Evolutionary conservation across 2,329 filamentous ascomycete genomes (phyloP), one percentile per base, ranked within the genome.

Genomic region (Penicillium sp.): DNA sequence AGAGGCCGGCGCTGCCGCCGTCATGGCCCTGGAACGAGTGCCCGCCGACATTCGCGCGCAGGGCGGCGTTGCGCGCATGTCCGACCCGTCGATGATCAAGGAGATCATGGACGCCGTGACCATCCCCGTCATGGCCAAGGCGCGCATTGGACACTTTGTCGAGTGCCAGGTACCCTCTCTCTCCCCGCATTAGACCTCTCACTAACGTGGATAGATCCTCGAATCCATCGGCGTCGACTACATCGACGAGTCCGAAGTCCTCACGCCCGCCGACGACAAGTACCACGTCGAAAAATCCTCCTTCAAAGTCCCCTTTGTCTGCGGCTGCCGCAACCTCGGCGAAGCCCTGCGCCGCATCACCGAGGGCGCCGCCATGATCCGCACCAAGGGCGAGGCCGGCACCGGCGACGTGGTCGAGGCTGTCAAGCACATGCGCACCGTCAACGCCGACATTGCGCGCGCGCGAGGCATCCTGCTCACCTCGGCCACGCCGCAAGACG

Each of bases 61-160:
- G 73, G 94, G 94, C 65, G 94, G 94, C 70, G 94, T 99, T 21
- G 91, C 91, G 12, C 89, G 94, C 75, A 99, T 99, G 94, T 94
- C 89, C 2, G 93, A 97, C 78, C 94, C 94, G 1, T 79, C 83
- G 66, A 90, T 97, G 84, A 97, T 97, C 82, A 88, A 89, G 77
- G 90, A 92, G 74, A 97, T 99, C 73, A 95, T 97, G 85, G 85
- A 82, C 3, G 87, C 91, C 42, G 94, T 97, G 47, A 97, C 93
- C 54, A 97, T 97, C 67, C 94, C 94, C 66, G 94, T 99, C 74
- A 97, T 99, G 94, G 94, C 94, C 62, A 99, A 99, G 80, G 93
- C 93, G 23, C 85, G 94, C 71, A 99, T 97, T 71, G 94, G 94
- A 38, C 94, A 99, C 79, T 92, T 97, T 65, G 93, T 97, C 67